Conservation (phyloP, 345 rosid genomes). For the Toxicodendron radicans region DNA sequence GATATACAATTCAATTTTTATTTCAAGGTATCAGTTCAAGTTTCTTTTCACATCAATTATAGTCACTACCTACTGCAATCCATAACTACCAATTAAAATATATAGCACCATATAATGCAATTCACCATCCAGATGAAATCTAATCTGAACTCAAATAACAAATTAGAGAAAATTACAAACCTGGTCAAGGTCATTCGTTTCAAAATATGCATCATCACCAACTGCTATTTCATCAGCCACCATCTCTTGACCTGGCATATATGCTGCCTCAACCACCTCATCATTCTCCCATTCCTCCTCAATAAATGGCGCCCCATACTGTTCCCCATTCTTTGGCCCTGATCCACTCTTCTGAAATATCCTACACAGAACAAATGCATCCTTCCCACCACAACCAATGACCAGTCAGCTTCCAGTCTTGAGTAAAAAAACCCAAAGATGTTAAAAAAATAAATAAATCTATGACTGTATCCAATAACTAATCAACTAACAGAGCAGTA, state of each 20-base stretch:
- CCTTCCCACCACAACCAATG: slow-evolving; percentile 47
- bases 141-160: not conserved
- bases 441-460: too few relatives aligned
- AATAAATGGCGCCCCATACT: slow-evolving; percentile 92
- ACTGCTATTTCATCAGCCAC: slow-evolving; percentile 39
- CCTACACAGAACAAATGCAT: slow-evolving; percentile 83
- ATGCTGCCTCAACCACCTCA: slow-evolving; percentile 33
- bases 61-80: not conserved
- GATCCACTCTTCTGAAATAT: slow-evolving; percentile 93
- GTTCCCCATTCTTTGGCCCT: slow-evolving; percentile 96
- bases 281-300: slow-evolving; percentile 97
- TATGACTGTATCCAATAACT: not conserved
- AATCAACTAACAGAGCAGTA: not conserved
- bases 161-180: slow-evolving; percentile 33
- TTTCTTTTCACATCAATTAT: not conserved
- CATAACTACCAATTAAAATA: not conserved
- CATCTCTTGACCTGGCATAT: slow-evolving; percentile 48
- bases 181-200: slow-evolving; percentile 59
- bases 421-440: too few relatives aligned
- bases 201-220: slow-evolving; percentile 49
- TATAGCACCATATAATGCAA: not conserved
- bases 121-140: not conserved
- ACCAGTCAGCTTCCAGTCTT: slow-evolving; percentile 5
- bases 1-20: not conserved
- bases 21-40: not conserved